Base-by-base conservation (phyloP, 2,329 filamentous ascomycete genomes). In the Pyrenochaeta sp. region DNA sequence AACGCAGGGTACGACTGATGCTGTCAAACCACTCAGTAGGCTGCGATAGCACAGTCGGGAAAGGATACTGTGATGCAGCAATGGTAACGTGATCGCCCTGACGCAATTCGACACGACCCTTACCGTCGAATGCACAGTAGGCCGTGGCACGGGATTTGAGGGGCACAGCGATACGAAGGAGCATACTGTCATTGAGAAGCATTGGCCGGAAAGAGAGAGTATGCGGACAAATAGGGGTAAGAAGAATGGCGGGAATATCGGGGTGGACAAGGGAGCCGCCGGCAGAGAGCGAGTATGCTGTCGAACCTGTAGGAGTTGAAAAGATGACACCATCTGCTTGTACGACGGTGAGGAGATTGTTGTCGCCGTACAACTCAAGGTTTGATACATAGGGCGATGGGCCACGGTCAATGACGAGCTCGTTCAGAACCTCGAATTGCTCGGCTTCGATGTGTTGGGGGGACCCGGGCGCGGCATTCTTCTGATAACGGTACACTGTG, bases 261-360 rank as follows among this genome's bases (percentile, higher is more conserved):
- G 95, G 95, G 74, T 98, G 94, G 52, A 98, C 94, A 40, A 99
- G 88, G 18, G 92, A 96, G 66, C 95, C 95, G 56, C 95, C 95
- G 14, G 95, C 95, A 10, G 93, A 97, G 27, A 99, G 87, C 1
- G 93, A 97, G 76, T 99, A 99, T 27, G 95, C 95, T 3, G 95
- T 99, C 54, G 75, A 82, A 68, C 88, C 95, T 27, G 95, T 99
- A 1, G 95, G 95, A 0, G 95, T 99, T 40, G 91, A 96, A 76
- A 99, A 96, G 71, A 99, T 99, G 79, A 93, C 97, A 49, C 95
- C 95, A 69, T 99, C 95, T 30, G 95, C 95, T 78, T 97, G 93
- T 42, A 99, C 91, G 45, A 97, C 91, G 14, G 95, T 99, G 65
- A 99, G 84, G 37, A 97, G 88, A 75, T 96, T 92, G 71, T 96